A percentile compares a stretch with the other conserved stretches of the same genome.
Evolutionary conservation across 768 basidiomycete species (phyloP).

Genomic region (Cubamyces lactineus): DNA sequence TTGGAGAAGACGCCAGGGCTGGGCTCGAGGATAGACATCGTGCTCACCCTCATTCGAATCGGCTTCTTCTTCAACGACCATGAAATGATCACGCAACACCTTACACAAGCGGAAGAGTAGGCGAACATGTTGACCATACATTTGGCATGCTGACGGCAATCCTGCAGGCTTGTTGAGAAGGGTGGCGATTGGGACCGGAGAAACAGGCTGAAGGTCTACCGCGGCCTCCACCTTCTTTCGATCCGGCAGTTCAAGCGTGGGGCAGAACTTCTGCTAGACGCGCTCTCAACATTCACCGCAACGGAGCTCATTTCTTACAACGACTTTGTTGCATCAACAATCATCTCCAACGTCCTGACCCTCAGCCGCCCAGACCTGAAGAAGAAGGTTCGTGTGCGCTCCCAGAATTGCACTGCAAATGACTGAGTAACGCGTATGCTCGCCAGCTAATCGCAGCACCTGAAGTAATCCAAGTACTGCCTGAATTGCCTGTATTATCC

Average conservation of each 20-base stretch:
- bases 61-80: conserved; percentile 90
- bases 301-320: conserved; percentile 87
- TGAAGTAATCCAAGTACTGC: conserved; percentile 84
- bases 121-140: conserved; percentile 31
- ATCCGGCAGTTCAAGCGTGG: conserved; percentile 91
- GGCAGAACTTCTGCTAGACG: conserved; percentile 86
- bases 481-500: conserved; percentile 80
- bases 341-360: conserved; percentile 76
- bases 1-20: conserved; percentile 91
- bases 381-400: conserved; percentile 65
- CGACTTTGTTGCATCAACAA: conserved; percentile 85
- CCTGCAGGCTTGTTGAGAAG: conserved; percentile 79
- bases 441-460: conserved; percentile 78
- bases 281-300: conserved; percentile 92
- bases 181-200: conserved; percentile 99
- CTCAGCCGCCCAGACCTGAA: conserved; percentile 86
- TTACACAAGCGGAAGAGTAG: conserved; percentile 81
- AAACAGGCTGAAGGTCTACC: conserved; percentile 96
- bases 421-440: background rate
- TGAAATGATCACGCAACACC: conserved; percentile 66
- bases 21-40: conserved; percentile 92
- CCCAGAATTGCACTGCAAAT: background rate
- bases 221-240: conserved; percentile 80
- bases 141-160: background rate
- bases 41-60: conserved; percentile 84